Percentiles rank a stretch among this genome's conserved stretches.
Conservation (phyloP, 306 rosid genomes). For the Bauhinia variegata region DNA sequence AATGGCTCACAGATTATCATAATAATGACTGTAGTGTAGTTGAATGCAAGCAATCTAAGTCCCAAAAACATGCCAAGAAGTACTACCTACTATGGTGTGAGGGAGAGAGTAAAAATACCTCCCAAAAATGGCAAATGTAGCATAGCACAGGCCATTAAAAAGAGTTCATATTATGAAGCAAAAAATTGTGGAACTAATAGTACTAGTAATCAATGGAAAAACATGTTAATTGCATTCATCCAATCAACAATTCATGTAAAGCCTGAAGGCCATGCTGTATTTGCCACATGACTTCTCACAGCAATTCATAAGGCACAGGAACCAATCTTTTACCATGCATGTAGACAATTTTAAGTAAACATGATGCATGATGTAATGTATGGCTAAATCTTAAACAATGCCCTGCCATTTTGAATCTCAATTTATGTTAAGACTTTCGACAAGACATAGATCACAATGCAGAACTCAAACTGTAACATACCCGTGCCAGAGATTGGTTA, state of each 20-base stretch:
- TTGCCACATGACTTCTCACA: not conserved
- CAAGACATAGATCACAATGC: slow-evolving; percentile 18
- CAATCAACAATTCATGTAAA: not conserved
- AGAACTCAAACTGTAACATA: slow-evolving; percentile 37
- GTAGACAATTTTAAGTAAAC: not conserved
- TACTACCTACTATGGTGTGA: too few relatives aligned
- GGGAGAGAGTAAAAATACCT: too few relatives aligned
- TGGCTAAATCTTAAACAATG: too few relatives aligned
- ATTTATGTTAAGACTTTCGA: slow-evolving; percentile 9
- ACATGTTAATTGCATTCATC: not conserved
- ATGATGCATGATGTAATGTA: not conserved
- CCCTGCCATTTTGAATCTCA: not conserved
- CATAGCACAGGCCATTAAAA: too few relatives aligned
- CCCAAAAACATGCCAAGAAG: too few relatives aligned
- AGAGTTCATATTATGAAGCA: too few relatives aligned
- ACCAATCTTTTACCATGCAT: not conserved
- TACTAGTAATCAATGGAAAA: too few relatives aligned
- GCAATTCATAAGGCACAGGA: not conserved
- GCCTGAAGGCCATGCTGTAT: not conserved
- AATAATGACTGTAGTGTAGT: too few relatives aligned
- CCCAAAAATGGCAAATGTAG: too few relatives aligned
- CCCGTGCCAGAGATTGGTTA: slow-evolving; percentile 70
- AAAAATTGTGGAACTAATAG: too few relatives aligned
- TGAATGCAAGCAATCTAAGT: too few relatives aligned
- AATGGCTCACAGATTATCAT: too few relatives aligned